A percentile compares a stretch with the other conserved stretches of the same genome.
phyloP scores from a whole-genome alignment of 768 basidiomycete genomes.

The Fomitopsis serialis region DNA sequence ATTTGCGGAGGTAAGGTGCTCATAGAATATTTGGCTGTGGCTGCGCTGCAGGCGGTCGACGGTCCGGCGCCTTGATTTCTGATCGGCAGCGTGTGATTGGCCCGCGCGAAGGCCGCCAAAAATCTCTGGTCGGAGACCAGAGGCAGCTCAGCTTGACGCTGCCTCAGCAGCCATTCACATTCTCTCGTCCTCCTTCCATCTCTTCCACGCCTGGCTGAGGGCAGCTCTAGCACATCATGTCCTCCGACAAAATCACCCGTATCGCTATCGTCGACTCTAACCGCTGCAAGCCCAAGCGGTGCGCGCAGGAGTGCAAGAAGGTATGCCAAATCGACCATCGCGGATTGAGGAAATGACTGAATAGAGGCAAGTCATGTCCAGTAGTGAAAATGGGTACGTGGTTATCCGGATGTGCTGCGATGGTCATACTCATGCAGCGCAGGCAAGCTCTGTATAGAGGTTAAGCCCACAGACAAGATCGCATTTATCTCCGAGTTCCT shows the following conservation, averaged over 20 bases:
- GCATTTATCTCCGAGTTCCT: slow-evolving; percentile 98
- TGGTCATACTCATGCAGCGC: neutral
- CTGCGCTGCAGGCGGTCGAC: no score
- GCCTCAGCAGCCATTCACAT: no score
- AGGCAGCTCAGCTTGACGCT: no score
- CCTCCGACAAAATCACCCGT: slow-evolving; percentile 87
- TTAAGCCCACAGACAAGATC: slow-evolving; percentile 93
- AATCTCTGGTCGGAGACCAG: no score
- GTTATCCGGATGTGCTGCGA: neutral
- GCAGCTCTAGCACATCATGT: neutral
- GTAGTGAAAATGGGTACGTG: slow-evolving; percentile 92
- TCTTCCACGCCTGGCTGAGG: neutral
- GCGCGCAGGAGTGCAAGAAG: slow-evolving; percentile 98
- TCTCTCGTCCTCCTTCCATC: neutral
- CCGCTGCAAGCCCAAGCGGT: slow-evolving; percentile 94
- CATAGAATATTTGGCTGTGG: no score
- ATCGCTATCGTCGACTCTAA: slow-evolving; percentile 93
- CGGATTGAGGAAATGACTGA: slow-evolving; percentile 2
- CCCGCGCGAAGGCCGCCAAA: no score
- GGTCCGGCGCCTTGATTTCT: no score
- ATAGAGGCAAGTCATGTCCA: slow-evolving; percentile 70
- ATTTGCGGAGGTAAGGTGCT: no score
- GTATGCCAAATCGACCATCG: slow-evolving; percentile 28
- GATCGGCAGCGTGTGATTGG: no score
- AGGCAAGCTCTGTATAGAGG: slow-evolving; percentile 99